Evolutionary conservation across 495 filamentous ascomycete species (phyloP).

Genomic region (Mytilinidion resinicola): DNA sequence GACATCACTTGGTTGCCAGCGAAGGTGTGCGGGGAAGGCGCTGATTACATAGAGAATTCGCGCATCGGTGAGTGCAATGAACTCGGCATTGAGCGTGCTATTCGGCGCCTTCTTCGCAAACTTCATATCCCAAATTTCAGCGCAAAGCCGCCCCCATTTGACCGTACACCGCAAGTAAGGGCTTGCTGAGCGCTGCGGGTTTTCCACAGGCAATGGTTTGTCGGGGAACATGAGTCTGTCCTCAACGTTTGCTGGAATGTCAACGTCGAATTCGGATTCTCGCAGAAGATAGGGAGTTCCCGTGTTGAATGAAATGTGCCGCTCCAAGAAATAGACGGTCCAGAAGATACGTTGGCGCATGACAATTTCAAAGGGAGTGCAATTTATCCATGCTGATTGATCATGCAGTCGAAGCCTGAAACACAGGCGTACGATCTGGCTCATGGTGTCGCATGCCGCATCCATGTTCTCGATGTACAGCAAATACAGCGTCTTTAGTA

Average conservation of each 20-base stretch:
- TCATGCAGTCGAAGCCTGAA: not conserved
- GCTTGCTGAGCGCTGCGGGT: not conserved
- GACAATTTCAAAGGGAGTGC: not conserved
- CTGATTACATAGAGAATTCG: not conserved
- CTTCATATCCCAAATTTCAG: not conserved
- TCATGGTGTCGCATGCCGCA: not conserved
- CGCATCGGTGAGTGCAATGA: not conserved
- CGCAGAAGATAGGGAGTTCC: not conserved
- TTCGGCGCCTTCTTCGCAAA: not conserved
- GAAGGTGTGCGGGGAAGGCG: not conserved
- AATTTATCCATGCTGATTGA: not conserved
- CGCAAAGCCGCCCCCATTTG: not conserved
- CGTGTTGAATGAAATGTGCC: not conserved
- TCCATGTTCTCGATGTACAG: not conserved
- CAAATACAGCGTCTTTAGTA: not conserved
- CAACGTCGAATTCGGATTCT: not conserved
- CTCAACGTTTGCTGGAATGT: too few relatives aligned
- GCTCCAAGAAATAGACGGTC: not conserved
- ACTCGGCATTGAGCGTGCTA: not conserved
- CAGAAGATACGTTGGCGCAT: not conserved
- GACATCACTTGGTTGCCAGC: not conserved
- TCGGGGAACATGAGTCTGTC: too few relatives aligned
- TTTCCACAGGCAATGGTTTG: not conserved
- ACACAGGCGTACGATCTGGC: not conserved
- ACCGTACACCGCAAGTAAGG: not conserved